These are phyloP conservation scores for Ophiocordyceps sinensis DNA, from an alignment of 2,329 filamentous ascomycete genomes.

Conservation along the genomic window DNA sequence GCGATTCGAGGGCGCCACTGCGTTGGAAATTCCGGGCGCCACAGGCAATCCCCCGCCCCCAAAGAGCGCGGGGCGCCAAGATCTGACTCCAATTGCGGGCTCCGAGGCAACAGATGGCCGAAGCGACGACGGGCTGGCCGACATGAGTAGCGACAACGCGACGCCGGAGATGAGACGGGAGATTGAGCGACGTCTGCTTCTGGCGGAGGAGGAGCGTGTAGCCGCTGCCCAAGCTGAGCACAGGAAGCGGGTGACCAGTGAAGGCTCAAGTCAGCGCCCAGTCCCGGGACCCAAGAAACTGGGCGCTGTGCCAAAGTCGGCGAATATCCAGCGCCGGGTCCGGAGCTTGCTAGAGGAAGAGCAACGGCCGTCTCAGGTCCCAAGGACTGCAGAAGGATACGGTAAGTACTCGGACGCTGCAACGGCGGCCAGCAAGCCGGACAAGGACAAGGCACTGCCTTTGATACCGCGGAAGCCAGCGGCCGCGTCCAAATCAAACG, in stretches of 20 bases:
- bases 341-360: slow-evolving; percentile 74
- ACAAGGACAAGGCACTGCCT: slow-evolving; percentile 27
- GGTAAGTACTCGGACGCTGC: slow-evolving; percentile 62
- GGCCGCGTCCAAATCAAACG: slow-evolving; percentile 15
- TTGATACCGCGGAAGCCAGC: slow-evolving; percentile 38
- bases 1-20: slow-evolving; percentile 56
- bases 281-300: slow-evolving; percentile 37
- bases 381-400: slow-evolving; percentile 73
- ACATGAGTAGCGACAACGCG: slow-evolving; percentile 54
- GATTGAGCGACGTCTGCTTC: slow-evolving; percentile 65
- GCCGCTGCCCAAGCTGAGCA: slow-evolving; percentile 83
- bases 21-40: slow-evolving; percentile 11
- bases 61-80: slow-evolving; percentile 32
- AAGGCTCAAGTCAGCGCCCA: slow-evolving; percentile 20
- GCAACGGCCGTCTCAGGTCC: slow-evolving; percentile 40
- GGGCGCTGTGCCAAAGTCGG: slow-evolving; percentile 49
- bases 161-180: slow-evolving; percentile 83
- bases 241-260: slow-evolving; percentile 52
- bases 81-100: slow-evolving; percentile 57
- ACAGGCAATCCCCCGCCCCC: slow-evolving; percentile 33
- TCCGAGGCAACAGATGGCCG: slow-evolving; percentile 49
- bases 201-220: slow-evolving; percentile 81
- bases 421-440: slow-evolving; percentile 18
- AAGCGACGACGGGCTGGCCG: slow-evolving; percentile 47
- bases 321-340: slow-evolving; percentile 85